Conservation (phyloP, 1,139 yeast species). For the Pichia inconspicua region DNA sequence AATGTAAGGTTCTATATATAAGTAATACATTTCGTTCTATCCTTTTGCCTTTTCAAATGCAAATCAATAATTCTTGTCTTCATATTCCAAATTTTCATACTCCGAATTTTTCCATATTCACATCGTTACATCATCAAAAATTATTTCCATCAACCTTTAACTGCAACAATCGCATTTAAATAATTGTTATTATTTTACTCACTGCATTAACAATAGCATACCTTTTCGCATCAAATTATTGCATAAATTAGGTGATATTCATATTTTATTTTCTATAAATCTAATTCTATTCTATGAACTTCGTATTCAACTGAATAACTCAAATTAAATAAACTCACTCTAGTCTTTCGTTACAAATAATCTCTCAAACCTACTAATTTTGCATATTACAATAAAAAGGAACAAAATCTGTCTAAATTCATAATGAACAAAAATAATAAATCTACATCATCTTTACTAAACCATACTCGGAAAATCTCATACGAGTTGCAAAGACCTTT, state of each 20-base stretch:
- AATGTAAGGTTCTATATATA: too few relatives aligned
- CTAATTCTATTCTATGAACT: background rate
- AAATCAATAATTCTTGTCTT: too few relatives aligned
- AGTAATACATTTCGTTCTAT: background rate
- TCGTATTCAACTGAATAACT: background rate
- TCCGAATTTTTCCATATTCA: background rate
- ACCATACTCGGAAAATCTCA: conserved; percentile 16
- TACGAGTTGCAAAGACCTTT: conserved; percentile 20
- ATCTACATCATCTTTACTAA: conserved; percentile 6
- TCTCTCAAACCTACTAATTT: background rate
- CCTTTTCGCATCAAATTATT: background rate
- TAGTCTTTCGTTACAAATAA: conserved; percentile 6
- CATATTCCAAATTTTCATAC: background rate
- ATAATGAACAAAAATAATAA: background rate
- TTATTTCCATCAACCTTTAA: background rate
- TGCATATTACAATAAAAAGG: background rate
- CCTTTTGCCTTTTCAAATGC: background rate
- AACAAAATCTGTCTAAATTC: background rate
- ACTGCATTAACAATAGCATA: background rate
- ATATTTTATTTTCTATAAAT: too few relatives aligned
- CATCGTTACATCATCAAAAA: background rate
- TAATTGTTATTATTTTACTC: background rate
- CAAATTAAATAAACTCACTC: conserved; percentile 1
- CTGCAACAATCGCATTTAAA: background rate
- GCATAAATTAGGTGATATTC: background rate